These are phyloP conservation scores for Spergularia bocconei DNA, from an alignment of 148 eudicot genomes.

Conservation along the genomic window DNA sequence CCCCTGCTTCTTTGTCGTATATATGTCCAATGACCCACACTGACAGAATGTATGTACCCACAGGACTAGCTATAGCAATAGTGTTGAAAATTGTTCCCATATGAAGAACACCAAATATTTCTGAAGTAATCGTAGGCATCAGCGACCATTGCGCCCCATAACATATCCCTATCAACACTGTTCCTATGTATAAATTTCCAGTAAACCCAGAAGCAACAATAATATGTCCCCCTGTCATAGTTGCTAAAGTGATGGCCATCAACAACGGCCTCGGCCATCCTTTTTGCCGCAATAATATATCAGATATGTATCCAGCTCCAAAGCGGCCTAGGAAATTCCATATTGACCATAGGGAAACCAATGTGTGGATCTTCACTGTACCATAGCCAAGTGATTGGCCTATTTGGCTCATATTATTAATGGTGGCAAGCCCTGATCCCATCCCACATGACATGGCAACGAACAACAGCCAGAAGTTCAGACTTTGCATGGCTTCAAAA, in stretches of 20 bases:
- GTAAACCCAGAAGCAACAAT: conserved; percentile 69
- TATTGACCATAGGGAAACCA: conserved; percentile 87
- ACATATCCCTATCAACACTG: conserved; percentile 71
- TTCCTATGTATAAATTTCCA: conserved; percentile 74
- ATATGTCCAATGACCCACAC: conserved; percentile 69
- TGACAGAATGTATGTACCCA: conserved; percentile 77
- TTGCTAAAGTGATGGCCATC: conserved; percentile 53
- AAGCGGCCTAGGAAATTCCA: conserved; percentile 95
- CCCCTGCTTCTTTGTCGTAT: conserved; percentile 64
- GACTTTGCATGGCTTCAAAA: conserved; percentile 50
- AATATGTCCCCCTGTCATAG: conserved; percentile 68
- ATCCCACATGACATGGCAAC: conserved; percentile 82
- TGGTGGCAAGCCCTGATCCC: conserved; percentile 90
- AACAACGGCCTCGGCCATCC: conserved; percentile 74
- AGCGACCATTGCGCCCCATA: conserved; percentile 87
- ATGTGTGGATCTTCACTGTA: conserved; percentile 43
- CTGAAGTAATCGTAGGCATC: conserved; percentile 84
- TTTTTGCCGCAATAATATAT: conserved; percentile 46
- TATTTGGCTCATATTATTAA: conserved; percentile 87
- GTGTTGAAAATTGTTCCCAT: conserved; percentile 94
- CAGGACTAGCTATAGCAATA: conserved; percentile 70
- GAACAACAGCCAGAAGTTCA: conserved; percentile 81
- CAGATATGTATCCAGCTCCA: conserved; percentile 86
- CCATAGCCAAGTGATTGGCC: conserved; percentile 72
- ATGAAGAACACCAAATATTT: conserved; percentile 73